Base-by-base conservation (phyloP, 2,329 filamentous ascomycete species). In the Moelleriella libera region DNA sequence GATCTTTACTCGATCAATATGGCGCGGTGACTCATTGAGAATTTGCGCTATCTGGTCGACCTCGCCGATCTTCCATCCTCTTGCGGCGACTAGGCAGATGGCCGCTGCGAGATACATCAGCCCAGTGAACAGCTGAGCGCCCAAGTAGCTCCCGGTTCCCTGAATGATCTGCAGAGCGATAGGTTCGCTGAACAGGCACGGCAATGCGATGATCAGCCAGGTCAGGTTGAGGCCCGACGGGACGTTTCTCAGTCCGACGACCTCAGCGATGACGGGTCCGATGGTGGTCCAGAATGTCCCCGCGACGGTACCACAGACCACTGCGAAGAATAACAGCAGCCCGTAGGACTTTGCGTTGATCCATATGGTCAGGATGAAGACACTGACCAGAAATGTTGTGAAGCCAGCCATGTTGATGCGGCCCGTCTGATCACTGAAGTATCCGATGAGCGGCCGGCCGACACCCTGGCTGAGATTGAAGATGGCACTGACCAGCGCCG, bases 361-460 rank as follows among this genome's bases (percentile, higher is more conserved):
- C 86, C 86, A 90, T 34, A 90, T 71, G 21, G 82, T 74, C 43
- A 90, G 71, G 39, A 76, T 75, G 37, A 85, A 75, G 1, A 88
- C 50, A 6, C 77, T 81, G 1, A 75, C 75, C 3, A 82, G 58
- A 34, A 85, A 74, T 0, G 83, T 86, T 60, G 80, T 78, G 0
- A 75, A 58, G 2, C 68, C 72, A 1, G 83, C 81, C 65, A 88
- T 80, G 57, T 90, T 89, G 54, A 90, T 74, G 9, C 84, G 72
- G 0, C 86, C 85, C 6, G 82, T 70, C 2, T 63, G 66, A 59
- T 90, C 86, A 49, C 79, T 84, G 49, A 82, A 82, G 49, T 84
- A 78, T 0, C 85, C 86, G 42, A 90, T 81, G 1, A 81, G 63
- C 1, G 85, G 85, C 10, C 85, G 70, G 1, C 85, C 85, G 9